Conservation (phyloP, 2,329 filamentous ascomycete species). For the Myriangium duriaei region DNA sequence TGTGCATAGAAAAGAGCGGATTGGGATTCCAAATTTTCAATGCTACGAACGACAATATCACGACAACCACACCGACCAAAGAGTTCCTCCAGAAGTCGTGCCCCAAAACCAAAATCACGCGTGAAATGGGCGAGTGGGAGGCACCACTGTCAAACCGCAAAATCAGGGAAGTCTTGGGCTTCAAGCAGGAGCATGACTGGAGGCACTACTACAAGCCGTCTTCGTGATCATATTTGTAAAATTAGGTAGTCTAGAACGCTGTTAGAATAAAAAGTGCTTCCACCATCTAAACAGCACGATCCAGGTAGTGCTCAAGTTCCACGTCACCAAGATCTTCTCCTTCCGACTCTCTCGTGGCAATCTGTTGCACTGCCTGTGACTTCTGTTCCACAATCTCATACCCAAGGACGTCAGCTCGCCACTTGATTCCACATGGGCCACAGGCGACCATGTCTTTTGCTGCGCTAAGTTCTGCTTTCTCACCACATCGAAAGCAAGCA, state of each 20-base stretch:
- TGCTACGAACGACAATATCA: constrained; percentile 50
- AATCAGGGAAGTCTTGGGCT: constrained; percentile 46
- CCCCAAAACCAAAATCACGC: constrained; percentile 39
- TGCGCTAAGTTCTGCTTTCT: not conserved
- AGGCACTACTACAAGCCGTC: constrained; percentile 35
- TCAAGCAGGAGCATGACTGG: constrained; percentile 48
- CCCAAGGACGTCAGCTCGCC: not conserved
- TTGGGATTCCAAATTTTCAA: constrained; percentile 54
- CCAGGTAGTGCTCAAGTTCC: constrained; percentile 1
- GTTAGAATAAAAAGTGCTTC: too few species aligned
- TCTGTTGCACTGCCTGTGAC: too few species aligned
- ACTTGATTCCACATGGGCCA: constrained; percentile 2
- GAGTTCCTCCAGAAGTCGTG: constrained; percentile 40
- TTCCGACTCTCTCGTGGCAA: not conserved
- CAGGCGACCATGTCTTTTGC: not conserved
- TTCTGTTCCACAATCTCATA: constrained; percentile 3
- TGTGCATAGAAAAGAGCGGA: constrained; percentile 40
- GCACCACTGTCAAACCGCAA: constrained; percentile 50
- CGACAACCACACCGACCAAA: constrained; percentile 38
- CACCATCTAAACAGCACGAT: too few species aligned
- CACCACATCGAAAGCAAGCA: constrained; percentile 29
- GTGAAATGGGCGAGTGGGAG: constrained; percentile 46
- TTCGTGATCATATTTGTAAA: not conserved
- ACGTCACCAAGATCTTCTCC: constrained; percentile 6
- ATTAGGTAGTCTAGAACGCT: too few species aligned